Evolutionary conservation across 2,329 filamentous ascomycete genomes (phyloP).

Genomic region (Apiospora sp.): DNA sequence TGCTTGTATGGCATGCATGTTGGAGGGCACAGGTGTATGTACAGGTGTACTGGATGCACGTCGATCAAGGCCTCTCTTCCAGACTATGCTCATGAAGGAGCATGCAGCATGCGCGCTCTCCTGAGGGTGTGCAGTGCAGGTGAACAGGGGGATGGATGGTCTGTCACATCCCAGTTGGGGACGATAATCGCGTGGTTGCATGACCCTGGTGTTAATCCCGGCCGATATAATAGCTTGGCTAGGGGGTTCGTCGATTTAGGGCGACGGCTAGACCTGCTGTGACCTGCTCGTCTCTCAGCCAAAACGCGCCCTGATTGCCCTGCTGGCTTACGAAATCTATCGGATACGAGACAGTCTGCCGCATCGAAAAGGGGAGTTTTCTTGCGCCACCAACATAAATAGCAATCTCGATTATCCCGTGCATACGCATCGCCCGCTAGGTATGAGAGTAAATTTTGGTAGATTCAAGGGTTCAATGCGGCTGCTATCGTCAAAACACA

Average conservation of each 20-base stretch:
- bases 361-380: not conserved
- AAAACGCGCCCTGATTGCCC: not conserved
- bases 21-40: not conserved
- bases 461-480: not conserved
- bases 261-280: conserved; percentile 9
- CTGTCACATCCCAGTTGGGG: not conserved
- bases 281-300: not conserved
- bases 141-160: too few species aligned
- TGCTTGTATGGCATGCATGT: not conserved
- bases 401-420: conserved; percentile 2
- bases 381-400: conserved; percentile 15
- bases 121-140: conserved; percentile 21
- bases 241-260: not conserved
- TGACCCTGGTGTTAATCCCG: conserved; percentile 2
- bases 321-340: not conserved
- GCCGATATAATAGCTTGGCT: conserved; percentile 4
- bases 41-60: not conserved
- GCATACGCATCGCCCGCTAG: not conserved
- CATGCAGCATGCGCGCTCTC: not conserved
- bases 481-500: not conserved
- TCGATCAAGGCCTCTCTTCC: not conserved
- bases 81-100: not conserved
- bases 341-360: not conserved
- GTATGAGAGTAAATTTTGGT: not conserved
- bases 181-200: conserved; percentile 19